phyloP scores from a whole-genome alignment of 805 yeast genomes.

The Saturnispora kantuleensis region DNA sequence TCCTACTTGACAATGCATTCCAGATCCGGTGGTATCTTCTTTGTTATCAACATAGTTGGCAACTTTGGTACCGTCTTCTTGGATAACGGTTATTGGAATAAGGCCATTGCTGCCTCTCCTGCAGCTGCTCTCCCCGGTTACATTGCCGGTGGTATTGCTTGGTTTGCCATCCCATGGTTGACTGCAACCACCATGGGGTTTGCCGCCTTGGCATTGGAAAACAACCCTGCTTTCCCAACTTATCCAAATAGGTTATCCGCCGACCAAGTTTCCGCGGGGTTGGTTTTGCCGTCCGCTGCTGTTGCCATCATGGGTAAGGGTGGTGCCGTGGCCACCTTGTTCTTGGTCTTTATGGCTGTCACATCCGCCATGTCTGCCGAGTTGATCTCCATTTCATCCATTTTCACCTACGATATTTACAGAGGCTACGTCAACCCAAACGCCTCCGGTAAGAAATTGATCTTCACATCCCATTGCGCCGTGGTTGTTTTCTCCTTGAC shows the following conservation, averaged over 20 bases:
- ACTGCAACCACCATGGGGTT: constrained; percentile 80
- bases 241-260: constrained; percentile 59
- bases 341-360: constrained; percentile 83
- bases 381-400: constrained; percentile 77
- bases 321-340: constrained; percentile 76
- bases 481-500: constrained; percentile 48
- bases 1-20: constrained; percentile 85
- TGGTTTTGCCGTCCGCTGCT: constrained; percentile 71
- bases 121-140: constrained; percentile 82
- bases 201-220: constrained; percentile 69
- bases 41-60: constrained; percentile 81
- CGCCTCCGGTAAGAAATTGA: constrained; percentile 67
- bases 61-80: constrained; percentile 83
- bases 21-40: constrained; percentile 77
- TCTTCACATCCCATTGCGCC: constrained; percentile 55
- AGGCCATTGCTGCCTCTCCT: constrained; percentile 72
- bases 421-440: constrained; percentile 69
- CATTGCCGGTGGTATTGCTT: constrained; percentile 77
- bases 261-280: constrained; percentile 71
- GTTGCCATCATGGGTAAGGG: constrained; percentile 76
- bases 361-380: constrained; percentile 91
- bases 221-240: constrained; percentile 65
- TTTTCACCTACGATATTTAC: constrained; percentile 79
- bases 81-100: constrained; percentile 84
- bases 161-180: constrained; percentile 86